Evolutionary conservation across 371 early-diverging fungal species (phyloP), one percentile per base, ranked within the genome.

Genomic region (Mortierella sp.): DNA sequence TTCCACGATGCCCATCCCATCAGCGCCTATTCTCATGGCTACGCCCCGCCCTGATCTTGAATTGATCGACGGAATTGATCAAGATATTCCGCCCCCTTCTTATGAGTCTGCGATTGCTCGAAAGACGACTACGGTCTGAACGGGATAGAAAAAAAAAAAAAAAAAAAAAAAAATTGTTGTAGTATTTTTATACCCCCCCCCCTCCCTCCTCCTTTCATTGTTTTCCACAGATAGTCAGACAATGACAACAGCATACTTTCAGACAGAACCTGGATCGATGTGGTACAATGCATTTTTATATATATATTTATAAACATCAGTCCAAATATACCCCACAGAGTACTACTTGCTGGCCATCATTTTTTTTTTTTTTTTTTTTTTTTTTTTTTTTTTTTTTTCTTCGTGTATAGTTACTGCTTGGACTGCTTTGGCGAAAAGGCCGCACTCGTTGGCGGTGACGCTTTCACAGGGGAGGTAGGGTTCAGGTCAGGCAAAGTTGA

Each of bases 11-110:
- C 59, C 55, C 11, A n/a, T n/a, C n/a, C n/a, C n/a, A n/a, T 19
- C 57, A 7, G 23, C 45, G 26, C 46, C 57, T 9, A n/a, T 67
- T 29, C 18, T 51, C 12, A 44, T 60, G 60, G 67, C 60, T 14
- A 60, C 51, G 19, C 60, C 67, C 3, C 67, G 67, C 14, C 46
- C 60, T 16, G 67, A 67, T 29, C 60, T 67, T n/a, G 67, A 67
- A 15, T 21, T 5, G 29, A 29, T 18, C 12, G 57, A 66, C 7
- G 25, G 29, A 16, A 19, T 28, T 0, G 52, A 59, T 21, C 9
- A 28, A 0, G n/a, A 43, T 11, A n/a, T 57, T 7, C 69, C 69
- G 18, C 69, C 69, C 16, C 69, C 69, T 43, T 56, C 69, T 0
- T 69, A 69, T 23, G 57, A 62, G 15, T 48, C 63, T 1, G 23